Base-by-base conservation (phyloP, 495 filamentous ascomycete species). In the Clohesyomyces aquaticus region DNA sequence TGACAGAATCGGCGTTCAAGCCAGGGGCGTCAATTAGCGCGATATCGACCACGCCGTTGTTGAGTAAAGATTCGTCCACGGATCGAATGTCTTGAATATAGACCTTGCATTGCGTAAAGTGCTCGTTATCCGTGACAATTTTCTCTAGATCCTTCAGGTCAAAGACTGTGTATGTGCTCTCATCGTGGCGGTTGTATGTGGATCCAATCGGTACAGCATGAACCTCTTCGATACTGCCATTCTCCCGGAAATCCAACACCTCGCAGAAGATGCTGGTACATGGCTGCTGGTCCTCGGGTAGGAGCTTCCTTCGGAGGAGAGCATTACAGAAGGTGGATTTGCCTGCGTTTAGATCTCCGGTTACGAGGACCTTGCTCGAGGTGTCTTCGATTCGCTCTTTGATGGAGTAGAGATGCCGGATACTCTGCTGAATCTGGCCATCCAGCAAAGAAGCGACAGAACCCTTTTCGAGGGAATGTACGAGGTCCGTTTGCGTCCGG, bases 271-370 rank as follows among this genome's bases (percentile, higher is more conserved):
- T 96, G 74, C 89, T 94, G 4, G 94, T 98, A 77, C 95, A 98
- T n/a, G 94, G 94, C 70, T 96, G 94, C 73, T 98, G 92, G 66
- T 98, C 95, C 77, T 96, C 94, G 3, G 94, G 94, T 16, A 98
- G 78, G 16, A 98, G 82, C 76, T 97, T 97, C 59, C 92, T 87
- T 45, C 94, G 87, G 38, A 98, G 77, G 22, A 98, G 77, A 10
- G 94, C 95, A 76, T 98, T 98, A 79, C 94, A 98, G 68, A 98
- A 98, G 4, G 94, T 98, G 11, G 94, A 98, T 72, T 98, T 98
- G 70, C 94, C 94, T 14, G 94, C 93, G 73, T 98, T 98, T 50
- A 98, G 75, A 77, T 98, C 94, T 70, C 94, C 94, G 12, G 94
- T 98, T n/a, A 98, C 87, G 67, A 98, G 72, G 16, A 98, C 95